Evolutionary conservation across 352 stramenopile species (phyloP).

Genomic region (Globisporangium solare): DNA sequence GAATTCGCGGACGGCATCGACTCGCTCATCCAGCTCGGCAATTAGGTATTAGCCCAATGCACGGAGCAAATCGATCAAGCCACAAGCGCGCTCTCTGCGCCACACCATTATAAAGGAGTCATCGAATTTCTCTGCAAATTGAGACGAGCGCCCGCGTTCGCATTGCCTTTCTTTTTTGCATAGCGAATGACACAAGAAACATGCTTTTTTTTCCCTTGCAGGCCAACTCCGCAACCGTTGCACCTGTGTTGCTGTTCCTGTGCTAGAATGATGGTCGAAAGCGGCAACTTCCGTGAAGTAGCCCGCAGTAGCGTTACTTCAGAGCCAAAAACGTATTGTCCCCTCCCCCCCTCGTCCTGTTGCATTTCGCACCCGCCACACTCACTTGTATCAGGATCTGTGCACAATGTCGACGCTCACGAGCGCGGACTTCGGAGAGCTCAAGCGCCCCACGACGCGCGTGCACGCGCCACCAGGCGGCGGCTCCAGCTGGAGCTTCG

Average conservation of each 20-base stretch:
- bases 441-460: conserved; percentile 80
- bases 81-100: neutral
- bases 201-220: too few species aligned
- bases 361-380: neutral
- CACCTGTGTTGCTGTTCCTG: too few species aligned
- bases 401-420: conserved; percentile 75
- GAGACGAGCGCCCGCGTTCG: too few species aligned
- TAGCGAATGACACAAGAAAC: too few species aligned
- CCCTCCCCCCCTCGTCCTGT: neutral
- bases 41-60: conserved; percentile 34
- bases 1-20: conserved; percentile 65
- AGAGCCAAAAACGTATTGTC: neutral
- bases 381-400: neutral
- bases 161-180: too few species aligned
- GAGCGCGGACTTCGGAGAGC: conserved; percentile 74
- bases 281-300: neutral
- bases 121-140: neutral
- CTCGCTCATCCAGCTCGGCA: conserved; percentile 57
- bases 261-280: too few species aligned
- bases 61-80: neutral
- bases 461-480: conserved; percentile 76
- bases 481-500: conserved; percentile 78
- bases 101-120: neutral
- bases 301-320: neutral
- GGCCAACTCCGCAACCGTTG: too few species aligned